Base-by-base conservation (phyloP, 129 eudicot species). In the Centrapalus pauciflorus region DNA sequence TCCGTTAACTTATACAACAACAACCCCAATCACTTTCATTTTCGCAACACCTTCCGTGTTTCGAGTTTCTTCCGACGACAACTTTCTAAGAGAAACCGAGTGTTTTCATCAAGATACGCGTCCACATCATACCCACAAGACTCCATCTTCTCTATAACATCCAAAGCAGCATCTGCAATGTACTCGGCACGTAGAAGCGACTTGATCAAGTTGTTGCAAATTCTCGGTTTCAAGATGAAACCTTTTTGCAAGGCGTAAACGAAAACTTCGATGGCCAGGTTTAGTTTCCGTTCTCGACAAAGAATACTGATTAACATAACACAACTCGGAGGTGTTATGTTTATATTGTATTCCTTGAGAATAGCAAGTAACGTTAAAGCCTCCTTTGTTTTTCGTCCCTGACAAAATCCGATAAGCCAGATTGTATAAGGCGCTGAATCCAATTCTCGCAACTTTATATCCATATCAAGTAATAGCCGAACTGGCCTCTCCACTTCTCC, bases 291-390 rank as follows among this genome's bases (percentile, higher is more conserved):
- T 37, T 85, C 79, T 26, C 46, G 24, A 70, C 82, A 76, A 21
- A 83, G 89, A 35, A 63, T 55, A 56, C 61, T 46, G 55, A 92
- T 88, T 62, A 92, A 78, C 85, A 70, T 76, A 32, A 83, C 98
- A 66, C 96, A 92, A 69, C 88, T 72, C 1, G 98, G 79, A 20
- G 91, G 73, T 7, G 98, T 70, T 0, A 90, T 61, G 37, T n/a
- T 61, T 38, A 82, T 67, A 7, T 68, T 27, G 33, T 63, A 74
- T 56, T 88, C 87, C 71, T 75, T 76, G 23, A 92, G 86, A 75
- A 85, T 52, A 14, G 68, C 52, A 45, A 88, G 79, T 26, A 82
- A 54, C 65, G 30, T 75, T 63, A 83, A 26, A 19, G 98, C 96
- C 57, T 85, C 98, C 0, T 80, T 67, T 4, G 72, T 35, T 62